These are phyloP conservation scores for Leishmania guyanensis DNA, from an alignment of 208 protist genomes.

Conservation along the genomic window DNA sequence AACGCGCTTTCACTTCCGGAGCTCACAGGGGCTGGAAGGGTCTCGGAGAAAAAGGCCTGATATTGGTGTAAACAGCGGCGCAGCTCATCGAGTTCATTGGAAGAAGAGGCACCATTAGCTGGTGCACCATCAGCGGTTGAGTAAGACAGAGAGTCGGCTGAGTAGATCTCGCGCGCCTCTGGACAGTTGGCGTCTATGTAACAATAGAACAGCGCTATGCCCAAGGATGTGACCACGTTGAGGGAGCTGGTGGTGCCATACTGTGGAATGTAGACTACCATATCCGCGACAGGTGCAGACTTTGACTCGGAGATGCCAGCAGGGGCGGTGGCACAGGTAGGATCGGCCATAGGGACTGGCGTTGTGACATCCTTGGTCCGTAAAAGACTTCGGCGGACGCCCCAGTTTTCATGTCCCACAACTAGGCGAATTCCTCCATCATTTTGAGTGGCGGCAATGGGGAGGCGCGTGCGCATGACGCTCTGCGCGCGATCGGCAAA, in stretches of 20 bases:
- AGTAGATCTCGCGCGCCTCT: conserved; percentile 23
- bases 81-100: background rate
- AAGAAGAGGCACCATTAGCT: background rate
- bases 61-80: conserved; percentile 15
- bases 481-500: conserved; percentile 71
- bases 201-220: conserved; percentile 84
- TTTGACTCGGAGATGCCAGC: too few species aligned
- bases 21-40: conserved; percentile 13
- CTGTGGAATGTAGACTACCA: conserved; percentile 87
- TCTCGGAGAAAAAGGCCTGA: conserved; percentile 24
- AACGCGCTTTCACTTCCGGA: background rate
- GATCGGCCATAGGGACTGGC: background rate
- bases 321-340: background rate
- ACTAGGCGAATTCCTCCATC: conserved; percentile 41
- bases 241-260: conserved; percentile 91
- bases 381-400: conserved; percentile 63
- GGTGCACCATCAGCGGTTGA: background rate
- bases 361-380: background rate
- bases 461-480: conserved; percentile 54
- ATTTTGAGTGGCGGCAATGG: background rate
- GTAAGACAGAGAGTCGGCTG: background rate
- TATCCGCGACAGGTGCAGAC: conserved; percentile 10
- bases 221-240: conserved; percentile 88
- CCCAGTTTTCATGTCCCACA: conserved; percentile 86
- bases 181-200: conserved; percentile 65